phyloP scores from a whole-genome alignment of 805 yeast species.

The Cyberlindnera sargentensis region DNA sequence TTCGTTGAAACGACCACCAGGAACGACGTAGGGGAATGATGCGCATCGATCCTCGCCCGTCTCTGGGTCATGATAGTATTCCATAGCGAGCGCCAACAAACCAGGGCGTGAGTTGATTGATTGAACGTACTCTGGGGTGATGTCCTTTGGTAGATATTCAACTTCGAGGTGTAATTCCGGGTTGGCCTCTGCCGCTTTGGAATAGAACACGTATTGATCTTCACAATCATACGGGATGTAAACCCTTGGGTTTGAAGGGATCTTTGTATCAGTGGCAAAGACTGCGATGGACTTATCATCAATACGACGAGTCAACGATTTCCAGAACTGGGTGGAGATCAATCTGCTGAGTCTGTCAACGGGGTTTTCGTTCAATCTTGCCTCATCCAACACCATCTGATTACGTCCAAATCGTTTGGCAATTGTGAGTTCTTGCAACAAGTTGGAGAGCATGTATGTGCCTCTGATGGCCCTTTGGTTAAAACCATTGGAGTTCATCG shows the following conservation, averaged over 20 bases:
- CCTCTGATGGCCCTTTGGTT: conserved; percentile 72
- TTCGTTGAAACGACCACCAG: conserved; percentile 97
- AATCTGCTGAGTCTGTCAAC: conserved; percentile 68
- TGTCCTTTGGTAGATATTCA: conserved; percentile 63
- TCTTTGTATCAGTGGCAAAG: conserved; percentile 76
- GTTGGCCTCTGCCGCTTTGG: conserved; percentile 41
- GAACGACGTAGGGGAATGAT: conserved; percentile 86
- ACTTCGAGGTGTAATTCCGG: conserved; percentile 63
- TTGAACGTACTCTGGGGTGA: conserved; percentile 71
- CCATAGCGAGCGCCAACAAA: conserved; percentile 71
- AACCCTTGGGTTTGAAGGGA: conserved; percentile 63
- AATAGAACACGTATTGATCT: conserved; percentile 69
- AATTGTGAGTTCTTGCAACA: conserved; percentile 81
- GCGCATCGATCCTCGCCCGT: conserved; percentile 43
- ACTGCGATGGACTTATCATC: conserved; percentile 53
- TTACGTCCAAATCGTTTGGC: conserved; percentile 77
- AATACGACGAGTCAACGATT: conserved; percentile 61
- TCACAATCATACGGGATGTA: conserved; percentile 65
- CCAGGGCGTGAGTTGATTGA: conserved; percentile 83
- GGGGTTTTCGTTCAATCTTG: conserved; percentile 80
- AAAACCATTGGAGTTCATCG: conserved; percentile 80
- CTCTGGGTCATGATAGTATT: conserved; percentile 41
- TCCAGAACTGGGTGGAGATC: conserved; percentile 77
- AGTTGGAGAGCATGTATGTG: conserved; percentile 80
- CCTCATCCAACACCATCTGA: conserved; percentile 75